phyloP scores from a whole-genome alignment of 768 basidiomycete species.

The Roridomyces roridus region DNA sequence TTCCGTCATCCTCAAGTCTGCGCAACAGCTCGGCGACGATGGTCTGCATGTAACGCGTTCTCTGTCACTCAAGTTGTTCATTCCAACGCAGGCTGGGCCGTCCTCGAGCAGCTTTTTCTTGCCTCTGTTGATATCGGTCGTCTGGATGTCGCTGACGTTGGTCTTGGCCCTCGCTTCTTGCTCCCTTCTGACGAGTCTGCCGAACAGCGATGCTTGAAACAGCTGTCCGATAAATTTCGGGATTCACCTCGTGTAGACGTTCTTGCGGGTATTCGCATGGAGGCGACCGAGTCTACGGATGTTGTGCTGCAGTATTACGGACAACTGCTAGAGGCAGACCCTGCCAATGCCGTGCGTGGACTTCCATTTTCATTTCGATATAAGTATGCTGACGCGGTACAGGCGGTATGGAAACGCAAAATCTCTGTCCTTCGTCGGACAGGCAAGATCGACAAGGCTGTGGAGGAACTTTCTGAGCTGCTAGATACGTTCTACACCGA shows the following conservation, averaged over 20 bases:
- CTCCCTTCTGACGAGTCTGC: constrained; percentile 6
- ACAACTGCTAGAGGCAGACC: constrained; percentile 65
- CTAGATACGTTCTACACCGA: constrained; percentile 91
- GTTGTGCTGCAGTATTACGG: constrained; percentile 70
- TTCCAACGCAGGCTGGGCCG: constrained; percentile 68
- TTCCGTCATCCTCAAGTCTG: constrained; percentile 51
- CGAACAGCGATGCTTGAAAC: constrained; percentile 65
- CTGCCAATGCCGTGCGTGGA: constrained; percentile 71
- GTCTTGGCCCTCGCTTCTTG: constrained; percentile 27
- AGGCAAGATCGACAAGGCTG: constrained; percentile 69
- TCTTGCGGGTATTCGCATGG: constrained; percentile 80
- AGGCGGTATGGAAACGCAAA: constrained; percentile 84
- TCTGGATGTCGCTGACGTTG: constrained; percentile 76
- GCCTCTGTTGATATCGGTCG: constrained; percentile 81
- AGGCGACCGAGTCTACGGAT: constrained; percentile 64
- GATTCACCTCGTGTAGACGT: constrained; percentile 81
- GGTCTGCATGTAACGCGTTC: constrained; percentile 45
- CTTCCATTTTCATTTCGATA: not conserved
- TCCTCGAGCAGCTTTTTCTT: constrained; percentile 80
- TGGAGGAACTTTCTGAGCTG: constrained; percentile 72
- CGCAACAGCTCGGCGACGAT: constrained; percentile 59
- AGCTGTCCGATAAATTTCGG: constrained; percentile 71
- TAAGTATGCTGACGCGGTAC: not conserved
- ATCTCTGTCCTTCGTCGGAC: constrained; percentile 71
- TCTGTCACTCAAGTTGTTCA: constrained; percentile 2